Conservation (phyloP, 805 yeast genomes). For the Metschnikowia drakensbergensis region DNA sequence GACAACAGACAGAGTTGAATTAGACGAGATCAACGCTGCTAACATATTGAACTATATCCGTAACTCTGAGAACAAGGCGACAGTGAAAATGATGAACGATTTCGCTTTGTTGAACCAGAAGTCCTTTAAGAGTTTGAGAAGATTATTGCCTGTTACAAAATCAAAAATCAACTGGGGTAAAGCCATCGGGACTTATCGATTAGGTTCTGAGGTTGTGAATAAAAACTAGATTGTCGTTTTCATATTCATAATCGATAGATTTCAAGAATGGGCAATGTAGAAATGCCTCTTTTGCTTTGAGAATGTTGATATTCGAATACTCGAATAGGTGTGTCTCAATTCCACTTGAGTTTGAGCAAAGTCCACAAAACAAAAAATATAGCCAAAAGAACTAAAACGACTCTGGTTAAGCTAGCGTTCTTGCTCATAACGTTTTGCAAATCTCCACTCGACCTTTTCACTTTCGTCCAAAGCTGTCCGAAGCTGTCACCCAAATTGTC, state of each 20-base stretch:
- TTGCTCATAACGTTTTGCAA: slow-evolving; percentile 39
- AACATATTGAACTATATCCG: slow-evolving; percentile 46
- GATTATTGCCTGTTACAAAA: slow-evolving; percentile 89
- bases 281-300: neutral
- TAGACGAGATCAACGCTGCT: slow-evolving; percentile 23
- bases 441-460: slow-evolving; percentile 39
- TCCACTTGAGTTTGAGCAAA: slow-evolving; percentile 30
- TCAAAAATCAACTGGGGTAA: slow-evolving; percentile 93
- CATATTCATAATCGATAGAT: neutral
- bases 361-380: slow-evolving; percentile 38
- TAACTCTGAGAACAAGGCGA: slow-evolving; percentile 55
- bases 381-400: slow-evolving; percentile 33
- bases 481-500: slow-evolving; percentile 39
- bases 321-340: neutral
- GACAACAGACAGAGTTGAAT: slow-evolving; percentile 22
- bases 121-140: slow-evolving; percentile 78
- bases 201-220: slow-evolving; percentile 73
- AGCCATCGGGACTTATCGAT: slow-evolving; percentile 82
- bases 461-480: slow-evolving; percentile 34
- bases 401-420: slow-evolving; percentile 38
- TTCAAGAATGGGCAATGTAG: neutral
- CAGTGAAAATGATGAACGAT: slow-evolving; percentile 54
- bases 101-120: slow-evolving; percentile 73
- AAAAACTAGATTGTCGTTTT: slow-evolving; percentile 13
- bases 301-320: neutral